Evolutionary conservation across 441 rosid species (phyloP), one percentile per base, ranked within the genome.

Genomic region (Pelargonium cotyledonis): DNA sequence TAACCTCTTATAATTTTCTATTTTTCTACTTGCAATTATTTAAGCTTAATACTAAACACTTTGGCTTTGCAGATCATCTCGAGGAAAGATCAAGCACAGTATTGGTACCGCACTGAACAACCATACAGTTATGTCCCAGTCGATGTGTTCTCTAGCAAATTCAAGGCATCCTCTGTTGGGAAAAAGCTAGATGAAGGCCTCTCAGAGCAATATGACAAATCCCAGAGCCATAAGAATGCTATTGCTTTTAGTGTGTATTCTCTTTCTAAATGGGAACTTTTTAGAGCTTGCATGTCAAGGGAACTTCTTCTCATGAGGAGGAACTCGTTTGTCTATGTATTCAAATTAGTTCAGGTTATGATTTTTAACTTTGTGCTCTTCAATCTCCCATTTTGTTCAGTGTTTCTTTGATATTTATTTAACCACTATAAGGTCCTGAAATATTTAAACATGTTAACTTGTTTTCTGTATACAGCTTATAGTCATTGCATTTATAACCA

Each of bases 31-130:
- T 26, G 21, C 4, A 21, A 62, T 65, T 53, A 38, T 35, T 60
- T 60, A 63, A 6, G 8, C 19, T 10, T n/a, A 47, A 31, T 18
- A 5, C 35, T 70, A 47, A 1, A 46, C 66, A 49, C 15, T 72
- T 70, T 65, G 29, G 12, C 35, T 65, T 65, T 67, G 11, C 80
- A 86, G 94, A 87, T 87, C 53, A 82, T 86, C 73, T 87, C 91
- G 8, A 78, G 51, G 40, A 86, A 86, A 62, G 96, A 89, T 67
- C 91, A 87, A 78, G 85, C 80, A 14, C 87, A 86, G 69, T 85
- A 86, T 63, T 87, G 96, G 92, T 72, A 26, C 64, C 70, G 21
- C 68, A 58, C 60, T 61, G 84, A 75, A 60, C 9, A 67, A 4
- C 79, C 84, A 0, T 23, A 81, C 64, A 77, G 73, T 44, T 82